Evolutionary conservation across 2,329 filamentous ascomycete genomes (phyloP).

Genomic region (Penicillium expansum): DNA sequence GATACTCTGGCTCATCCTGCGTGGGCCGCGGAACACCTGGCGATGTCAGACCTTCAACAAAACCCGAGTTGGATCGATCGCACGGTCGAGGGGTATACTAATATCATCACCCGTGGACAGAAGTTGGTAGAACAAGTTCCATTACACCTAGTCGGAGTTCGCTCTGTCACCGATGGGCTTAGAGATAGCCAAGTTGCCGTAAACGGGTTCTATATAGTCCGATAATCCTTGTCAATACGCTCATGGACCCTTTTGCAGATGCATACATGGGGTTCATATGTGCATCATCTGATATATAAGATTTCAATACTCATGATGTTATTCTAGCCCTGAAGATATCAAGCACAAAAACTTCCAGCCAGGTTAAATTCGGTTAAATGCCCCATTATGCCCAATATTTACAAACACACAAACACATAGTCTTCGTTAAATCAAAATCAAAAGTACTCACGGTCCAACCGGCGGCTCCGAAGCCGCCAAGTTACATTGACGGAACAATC

Average conservation of each 20-base stretch:
- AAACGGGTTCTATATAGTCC: constrained; percentile 41
- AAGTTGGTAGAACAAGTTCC: constrained; percentile 58
- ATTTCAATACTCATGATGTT: not conserved
- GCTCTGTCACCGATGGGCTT: constrained; percentile 45
- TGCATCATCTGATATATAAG: not conserved
- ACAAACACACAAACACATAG: not conserved
- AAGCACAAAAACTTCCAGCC: not conserved
- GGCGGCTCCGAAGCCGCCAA: constrained; percentile 52
- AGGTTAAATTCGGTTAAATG: not conserved
- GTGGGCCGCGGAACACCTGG: constrained; percentile 37
- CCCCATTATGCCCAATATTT: not conserved
- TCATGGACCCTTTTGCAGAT: not conserved
- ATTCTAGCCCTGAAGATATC: not conserved
- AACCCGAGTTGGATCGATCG: constrained; percentile 44
- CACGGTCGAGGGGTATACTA: constrained; percentile 49
- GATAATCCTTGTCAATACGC: constrained; percentile 13
- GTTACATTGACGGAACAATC: constrained; percentile 76
- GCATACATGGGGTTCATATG: not conserved
- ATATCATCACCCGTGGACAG: constrained; percentile 52
- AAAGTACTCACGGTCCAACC: constrained; percentile 13
- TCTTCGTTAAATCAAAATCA: not conserved
- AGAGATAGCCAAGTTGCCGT: constrained; percentile 46
- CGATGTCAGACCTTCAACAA: constrained; percentile 11
- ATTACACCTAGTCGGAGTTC: constrained; percentile 58
- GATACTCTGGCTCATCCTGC: constrained; percentile 38